Conservation (phyloP, 1,284 basidiomycete genomes). For the Sporisorium sorghi region DNA sequence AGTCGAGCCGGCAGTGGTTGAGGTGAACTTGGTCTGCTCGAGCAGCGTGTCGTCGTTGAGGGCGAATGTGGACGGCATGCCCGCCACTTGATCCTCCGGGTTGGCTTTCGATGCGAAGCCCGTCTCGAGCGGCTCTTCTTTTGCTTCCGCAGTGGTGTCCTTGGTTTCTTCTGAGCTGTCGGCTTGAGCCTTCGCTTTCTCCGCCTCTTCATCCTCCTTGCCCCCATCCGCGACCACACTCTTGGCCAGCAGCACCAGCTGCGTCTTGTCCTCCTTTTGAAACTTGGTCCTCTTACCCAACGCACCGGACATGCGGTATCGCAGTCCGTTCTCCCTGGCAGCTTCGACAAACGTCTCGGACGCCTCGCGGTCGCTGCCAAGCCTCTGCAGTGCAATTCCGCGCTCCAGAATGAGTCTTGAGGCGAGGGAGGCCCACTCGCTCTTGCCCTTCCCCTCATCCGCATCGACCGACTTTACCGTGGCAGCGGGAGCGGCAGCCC, state of each 20-base stretch:
- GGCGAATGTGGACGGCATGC: slow-evolving; percentile 79
- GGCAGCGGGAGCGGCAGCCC: slow-evolving; percentile 26
- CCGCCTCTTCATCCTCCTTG: slow-evolving; percentile 47
- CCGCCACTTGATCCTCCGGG: slow-evolving; percentile 52
- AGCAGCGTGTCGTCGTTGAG: slow-evolving; percentile 97
- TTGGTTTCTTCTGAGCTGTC: neutral
- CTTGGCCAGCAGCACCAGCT: slow-evolving; percentile 93
- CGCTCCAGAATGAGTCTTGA: slow-evolving; percentile 82
- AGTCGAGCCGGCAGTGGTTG: slow-evolving; percentile 70
- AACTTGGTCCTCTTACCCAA: slow-evolving; percentile 95
- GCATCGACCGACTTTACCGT: slow-evolving; percentile 59
- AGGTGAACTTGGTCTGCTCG: slow-evolving; percentile 90
- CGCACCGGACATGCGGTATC: slow-evolving; percentile 92
- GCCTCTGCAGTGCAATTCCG: slow-evolving; percentile 81
- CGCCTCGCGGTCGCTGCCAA: slow-evolving; percentile 81
- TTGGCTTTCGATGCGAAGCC: slow-evolving; percentile 56
- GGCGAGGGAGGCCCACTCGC: slow-evolving; percentile 74
- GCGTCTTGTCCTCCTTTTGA: slow-evolving; percentile 85
- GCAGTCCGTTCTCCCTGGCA: slow-evolving; percentile 80
- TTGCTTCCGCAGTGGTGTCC: slow-evolving; percentile 6
- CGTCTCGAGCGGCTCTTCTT: slow-evolving; percentile 23
- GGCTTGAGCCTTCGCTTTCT: slow-evolving; percentile 36
- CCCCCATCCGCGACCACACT: slow-evolving; percentile 71
- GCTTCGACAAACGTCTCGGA: slow-evolving; percentile 84
- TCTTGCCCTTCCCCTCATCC: slow-evolving; percentile 6